A percentile compares a stretch with the other conserved stretches of the same genome.
phyloP scores from a whole-genome alignment of 257 asterid species.

The Rauvolfia tetraphylla region DNA sequence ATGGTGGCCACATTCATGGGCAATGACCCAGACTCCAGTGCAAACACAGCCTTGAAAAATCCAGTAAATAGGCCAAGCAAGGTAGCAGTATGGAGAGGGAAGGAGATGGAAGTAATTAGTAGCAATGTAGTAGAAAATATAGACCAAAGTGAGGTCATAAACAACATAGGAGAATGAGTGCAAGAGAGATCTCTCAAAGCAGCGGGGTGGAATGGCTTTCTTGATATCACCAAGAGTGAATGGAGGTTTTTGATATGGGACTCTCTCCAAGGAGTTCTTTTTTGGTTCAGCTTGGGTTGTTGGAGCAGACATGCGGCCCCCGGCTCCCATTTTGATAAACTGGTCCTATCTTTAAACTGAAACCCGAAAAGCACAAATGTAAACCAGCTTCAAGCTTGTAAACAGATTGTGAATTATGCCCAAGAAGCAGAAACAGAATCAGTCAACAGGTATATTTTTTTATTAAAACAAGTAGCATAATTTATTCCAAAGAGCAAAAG shows the following conservation, averaged over 20 bases:
- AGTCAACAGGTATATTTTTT: background rate
- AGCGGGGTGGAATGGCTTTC: slow-evolving; percentile 72
- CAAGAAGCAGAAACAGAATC: background rate
- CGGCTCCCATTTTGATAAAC: slow-evolving; percentile 51
- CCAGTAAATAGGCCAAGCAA: slow-evolving; percentile 60
- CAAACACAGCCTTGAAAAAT: slow-evolving; percentile 51
- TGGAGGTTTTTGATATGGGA: slow-evolving; percentile 55
- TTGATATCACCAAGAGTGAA: slow-evolving; percentile 61
- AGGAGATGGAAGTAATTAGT: slow-evolving; percentile 44
- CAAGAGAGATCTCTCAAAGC: slow-evolving; percentile 54
- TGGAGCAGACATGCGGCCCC: slow-evolving; percentile 52
- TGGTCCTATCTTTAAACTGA: background rate
- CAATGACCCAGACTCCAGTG: slow-evolving; percentile 68
- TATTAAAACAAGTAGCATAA: background rate
- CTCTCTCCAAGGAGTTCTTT: slow-evolving; percentile 34
- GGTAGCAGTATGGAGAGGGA: slow-evolving; percentile 34
- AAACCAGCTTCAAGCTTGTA: background rate
- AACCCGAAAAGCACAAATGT: slow-evolving; percentile 3
- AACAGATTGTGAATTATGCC: background rate
- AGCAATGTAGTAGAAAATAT: slow-evolving; percentile 45
- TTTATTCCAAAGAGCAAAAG: background rate
- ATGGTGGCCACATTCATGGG: slow-evolving; percentile 78
- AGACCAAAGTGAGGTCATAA: slow-evolving; percentile 42
- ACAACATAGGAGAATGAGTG: slow-evolving; percentile 53
- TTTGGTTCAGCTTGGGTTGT: slow-evolving; percentile 18